Evolutionary conservation across 1,284 basidiomycete species (phyloP), one percentile per base, ranked within the genome.

Genomic region (Trametes polyzona): DNA sequence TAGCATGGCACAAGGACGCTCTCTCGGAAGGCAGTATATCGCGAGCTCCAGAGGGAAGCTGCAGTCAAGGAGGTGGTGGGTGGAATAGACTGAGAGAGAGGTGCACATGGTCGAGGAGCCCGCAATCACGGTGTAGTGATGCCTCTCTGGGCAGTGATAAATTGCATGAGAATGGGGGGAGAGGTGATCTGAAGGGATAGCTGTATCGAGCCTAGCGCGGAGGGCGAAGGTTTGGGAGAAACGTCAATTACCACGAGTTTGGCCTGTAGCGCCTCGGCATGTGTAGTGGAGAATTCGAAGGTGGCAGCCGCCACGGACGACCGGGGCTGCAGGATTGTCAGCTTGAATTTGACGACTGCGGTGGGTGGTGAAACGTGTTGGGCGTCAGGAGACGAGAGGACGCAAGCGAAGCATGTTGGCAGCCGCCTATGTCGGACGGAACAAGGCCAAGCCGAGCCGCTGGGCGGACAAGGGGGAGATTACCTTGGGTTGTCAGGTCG

Each of bases 201-300:
- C 57, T 55, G 43, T 4, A 55, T 52, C 30, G 37, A 54, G 57
- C 37, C 47, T 59, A 59, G 57, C 29, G 19, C 41, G 40, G 47
- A 17, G 24, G 43, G 10, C 33, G 39, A 48, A 44, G 50, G 50
- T 48, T 39, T 36, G 44, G 35, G 36, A 30, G 21, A 47, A 49
- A 52, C 53, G 58, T 49, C 58, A 59, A 49, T 41, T 24, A 55
- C 26, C 53, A 59, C 58, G 49, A 55, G 49, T 16, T 29, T 21
- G 37, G 39, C 29, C 39, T 51, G 50, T 44, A 44, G 53, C 50
- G 53, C 53, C 27, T 35, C 48, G 52, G 52, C 27, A 46, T 26
- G 42, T 17, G 43, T 17, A 53, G 44, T 17, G 24, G 46, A 27
- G 39, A 57, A n/a, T n/a, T n/a, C n/a, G n/a, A n/a, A 47, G 43